Conservation (phyloP, 2,329 filamentous ascomycete species). For the Pyrenophora graminea region DNA sequence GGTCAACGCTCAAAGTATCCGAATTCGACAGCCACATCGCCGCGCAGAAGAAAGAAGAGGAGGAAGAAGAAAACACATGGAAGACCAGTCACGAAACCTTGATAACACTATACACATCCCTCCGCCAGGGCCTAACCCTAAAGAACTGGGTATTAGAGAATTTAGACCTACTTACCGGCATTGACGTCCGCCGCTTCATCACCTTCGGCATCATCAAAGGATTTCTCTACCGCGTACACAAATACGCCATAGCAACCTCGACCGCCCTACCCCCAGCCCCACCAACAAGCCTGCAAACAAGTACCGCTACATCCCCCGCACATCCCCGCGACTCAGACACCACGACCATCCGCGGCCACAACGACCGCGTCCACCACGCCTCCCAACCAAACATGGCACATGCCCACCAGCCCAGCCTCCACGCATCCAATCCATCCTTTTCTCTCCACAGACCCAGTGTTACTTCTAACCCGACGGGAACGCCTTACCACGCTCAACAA, state of each 20-base stretch:
- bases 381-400: constrained; percentile 2
- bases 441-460: constrained; percentile 26
- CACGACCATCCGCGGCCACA: constrained; percentile 22
- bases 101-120: constrained; percentile 81
- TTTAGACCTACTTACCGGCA: constrained; percentile 69
- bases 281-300: constrained; percentile 31
- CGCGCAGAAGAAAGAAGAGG: constrained; percentile 7
- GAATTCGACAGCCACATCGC: constrained; percentile 16
- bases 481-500: constrained; percentile 10
- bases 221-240: constrained; percentile 88
- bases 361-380: constrained; percentile 11
- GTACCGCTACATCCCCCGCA: constrained; percentile 19
- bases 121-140: constrained; percentile 81
- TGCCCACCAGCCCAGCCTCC: constrained; percentile 11
- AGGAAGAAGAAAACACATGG: constrained; percentile 20
- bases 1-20: constrained; percentile 19
- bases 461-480: constrained; percentile 17
- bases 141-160: constrained; percentile 85
- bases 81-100: constrained; percentile 52
- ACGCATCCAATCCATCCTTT: constrained; percentile 21
- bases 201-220: constrained; percentile 97
- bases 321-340: constrained; percentile 27
- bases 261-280: constrained; percentile 30
- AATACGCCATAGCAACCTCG: constrained; percentile 70
- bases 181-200: constrained; percentile 89